phyloP scores from a whole-genome alignment of 225 moss, liverwort and hornwort species.

The Ulota crispa region DNA sequence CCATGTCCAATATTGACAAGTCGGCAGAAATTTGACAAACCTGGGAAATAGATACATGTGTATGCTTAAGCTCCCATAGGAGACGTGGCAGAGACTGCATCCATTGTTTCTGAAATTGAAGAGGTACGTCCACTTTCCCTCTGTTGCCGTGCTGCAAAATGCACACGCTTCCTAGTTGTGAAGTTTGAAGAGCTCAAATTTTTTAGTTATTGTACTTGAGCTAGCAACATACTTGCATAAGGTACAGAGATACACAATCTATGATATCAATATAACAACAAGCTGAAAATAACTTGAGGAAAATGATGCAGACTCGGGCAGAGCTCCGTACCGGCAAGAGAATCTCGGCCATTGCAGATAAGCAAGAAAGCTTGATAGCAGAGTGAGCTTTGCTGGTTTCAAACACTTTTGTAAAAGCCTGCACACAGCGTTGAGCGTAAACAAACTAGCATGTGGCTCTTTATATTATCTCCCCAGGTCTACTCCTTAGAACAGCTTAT shows the following conservation, averaged over 20 bases:
- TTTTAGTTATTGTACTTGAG: not conserved
- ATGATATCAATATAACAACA: not conserved
- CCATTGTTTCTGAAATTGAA: slow-evolving; percentile 77
- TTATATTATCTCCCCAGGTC: not conserved
- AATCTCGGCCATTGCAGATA: slow-evolving; percentile 76
- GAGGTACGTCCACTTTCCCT: slow-evolving; percentile 44
- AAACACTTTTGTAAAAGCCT: slow-evolving; percentile 85
- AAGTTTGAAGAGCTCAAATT: slow-evolving; percentile 7
- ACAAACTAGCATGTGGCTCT: slow-evolving; percentile 7
- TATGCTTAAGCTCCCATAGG: slow-evolving; percentile 88
- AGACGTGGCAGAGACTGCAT: slow-evolving; percentile 88
- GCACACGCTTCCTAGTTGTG: slow-evolving; percentile 28
- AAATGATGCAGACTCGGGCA: slow-evolving; percentile 9
- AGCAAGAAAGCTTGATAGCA: slow-evolving; percentile 71
- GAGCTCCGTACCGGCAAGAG: slow-evolving; percentile 64
- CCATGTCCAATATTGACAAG: not conserved
- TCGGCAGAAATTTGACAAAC: slow-evolving; percentile 24
- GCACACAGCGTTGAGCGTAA: slow-evolving; percentile 28
- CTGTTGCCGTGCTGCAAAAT: slow-evolving; percentile 40
- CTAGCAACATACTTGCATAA: not conserved
- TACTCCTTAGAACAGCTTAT: not conserved
- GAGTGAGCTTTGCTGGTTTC: slow-evolving; percentile 75
- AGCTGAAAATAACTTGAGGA: slow-evolving; percentile 14
- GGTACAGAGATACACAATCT: not conserved
- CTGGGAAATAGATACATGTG: slow-evolving; percentile 72